These are phyloP conservation scores for Microsporum canis DNA, from an alignment of 2,329 filamentous ascomycete species.

Conservation along the genomic window DNA sequence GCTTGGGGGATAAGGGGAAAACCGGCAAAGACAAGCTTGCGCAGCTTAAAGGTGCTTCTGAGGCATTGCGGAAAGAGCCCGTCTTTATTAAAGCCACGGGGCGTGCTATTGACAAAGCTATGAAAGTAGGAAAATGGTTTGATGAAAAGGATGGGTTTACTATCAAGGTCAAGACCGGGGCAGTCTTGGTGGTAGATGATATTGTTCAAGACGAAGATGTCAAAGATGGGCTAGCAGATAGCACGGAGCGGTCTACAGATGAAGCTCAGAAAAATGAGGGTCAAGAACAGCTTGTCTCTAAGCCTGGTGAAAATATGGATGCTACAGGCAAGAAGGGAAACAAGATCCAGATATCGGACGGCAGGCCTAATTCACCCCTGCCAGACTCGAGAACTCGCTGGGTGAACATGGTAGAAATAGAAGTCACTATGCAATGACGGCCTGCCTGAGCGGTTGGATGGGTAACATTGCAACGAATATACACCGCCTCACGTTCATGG, in stretches of 20 bases:
- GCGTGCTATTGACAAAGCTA: conserved; percentile 46
- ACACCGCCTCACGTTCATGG: too few relatives aligned
- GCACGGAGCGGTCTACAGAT: conserved; percentile 14
- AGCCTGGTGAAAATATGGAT: conserved; percentile 2
- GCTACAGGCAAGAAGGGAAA: conserved; percentile 22
- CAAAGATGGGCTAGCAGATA: conserved; percentile 14
- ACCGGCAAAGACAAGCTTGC: conserved; percentile 25
- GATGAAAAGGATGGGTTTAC: conserved; percentile 41
- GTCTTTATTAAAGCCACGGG: conserved; percentile 51
- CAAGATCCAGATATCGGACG: conserved; percentile 17
- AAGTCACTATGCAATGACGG: conserved; percentile 32
- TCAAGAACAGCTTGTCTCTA: conserved; percentile 7
- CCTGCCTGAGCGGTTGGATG: background rate
- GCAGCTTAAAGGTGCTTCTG: conserved; percentile 24
- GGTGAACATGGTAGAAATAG: conserved; percentile 38
- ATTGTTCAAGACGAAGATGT: conserved; percentile 36
- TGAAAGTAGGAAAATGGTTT: conserved; percentile 47
- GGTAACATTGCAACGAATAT: background rate
- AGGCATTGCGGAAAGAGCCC: conserved; percentile 34
- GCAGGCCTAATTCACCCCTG: conserved; percentile 24
- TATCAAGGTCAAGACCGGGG: conserved; percentile 45
- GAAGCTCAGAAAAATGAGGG: conserved; percentile 14
- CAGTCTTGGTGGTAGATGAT: conserved; percentile 50
- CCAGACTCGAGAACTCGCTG: conserved; percentile 37
- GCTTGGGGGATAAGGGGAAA: conserved; percentile 24